Percentiles rank a stretch among this genome's conserved stretches.
Evolutionary conservation across 306 rosid species (phyloP).

Genomic region (Senna siamea): DNA sequence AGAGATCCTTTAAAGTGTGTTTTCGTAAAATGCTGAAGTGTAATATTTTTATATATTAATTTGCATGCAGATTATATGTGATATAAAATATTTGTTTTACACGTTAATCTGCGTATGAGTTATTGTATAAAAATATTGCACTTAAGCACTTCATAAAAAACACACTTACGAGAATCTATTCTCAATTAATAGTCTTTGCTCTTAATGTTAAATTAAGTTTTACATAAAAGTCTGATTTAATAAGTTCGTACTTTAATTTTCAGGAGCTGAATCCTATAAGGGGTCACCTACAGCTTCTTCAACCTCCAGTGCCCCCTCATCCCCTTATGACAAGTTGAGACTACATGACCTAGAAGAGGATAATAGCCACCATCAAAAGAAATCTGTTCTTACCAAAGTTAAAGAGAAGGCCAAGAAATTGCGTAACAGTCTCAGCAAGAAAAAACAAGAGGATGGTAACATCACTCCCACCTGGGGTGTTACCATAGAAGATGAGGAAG

Average conservation of each 20-base stretch:
- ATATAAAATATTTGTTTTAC: too few relatives aligned
- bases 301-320: constrained; percentile 20
- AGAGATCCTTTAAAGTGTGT: too few relatives aligned
- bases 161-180: too few relatives aligned
- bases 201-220: too few relatives aligned
- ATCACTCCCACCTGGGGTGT: constrained; percentile 65
- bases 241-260: not conserved
- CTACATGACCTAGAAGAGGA: constrained; percentile 65
- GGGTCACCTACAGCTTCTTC: constrained; percentile 48
- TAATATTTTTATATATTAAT: too few relatives aligned
- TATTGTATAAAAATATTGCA: too few relatives aligned
- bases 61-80: too few relatives aligned
- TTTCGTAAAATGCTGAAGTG: too few relatives aligned
- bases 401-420: constrained; percentile 79
- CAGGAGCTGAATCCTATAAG: constrained; percentile 53
- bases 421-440: constrained; percentile 71
- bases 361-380: constrained; percentile 61
- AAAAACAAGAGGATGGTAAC: constrained; percentile 54
- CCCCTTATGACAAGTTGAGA: constrained; percentile 46
- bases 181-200: too few relatives aligned
- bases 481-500: constrained; percentile 46
- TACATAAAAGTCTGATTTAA: too few relatives aligned
- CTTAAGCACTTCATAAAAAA: too few relatives aligned
- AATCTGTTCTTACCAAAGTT: constrained; percentile 84
- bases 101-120: too few relatives aligned